These are phyloP conservation scores for Geoglossum glabrum DNA, from an alignment of 495 filamentous ascomycete genomes.

Conservation along the genomic window DNA sequence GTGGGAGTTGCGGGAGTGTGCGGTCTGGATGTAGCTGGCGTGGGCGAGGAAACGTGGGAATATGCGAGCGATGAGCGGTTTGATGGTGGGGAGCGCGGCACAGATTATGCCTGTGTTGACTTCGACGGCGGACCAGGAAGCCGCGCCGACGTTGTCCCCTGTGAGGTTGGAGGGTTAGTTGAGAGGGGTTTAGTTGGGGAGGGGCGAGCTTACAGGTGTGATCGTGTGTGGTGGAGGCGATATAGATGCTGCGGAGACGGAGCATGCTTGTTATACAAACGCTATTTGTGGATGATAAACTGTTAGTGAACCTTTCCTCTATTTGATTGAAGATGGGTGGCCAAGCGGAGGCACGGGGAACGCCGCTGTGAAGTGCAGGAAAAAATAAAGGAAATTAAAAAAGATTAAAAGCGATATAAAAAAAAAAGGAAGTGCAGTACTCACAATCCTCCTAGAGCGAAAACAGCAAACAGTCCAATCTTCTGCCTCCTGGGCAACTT, in stretches of 20 bases:
- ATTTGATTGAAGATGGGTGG: no score
- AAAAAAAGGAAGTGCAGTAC: slow-evolving; percentile 7
- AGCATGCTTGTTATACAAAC: slow-evolving; percentile 17
- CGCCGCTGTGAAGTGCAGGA: no score
- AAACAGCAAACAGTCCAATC: slow-evolving; percentile 29
- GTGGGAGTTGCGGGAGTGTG: not conserved
- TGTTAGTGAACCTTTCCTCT: no score
- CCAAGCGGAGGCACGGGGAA: no score
- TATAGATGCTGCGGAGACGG: slow-evolving; percentile 15
- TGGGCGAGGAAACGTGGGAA: slow-evolving; percentile 11
- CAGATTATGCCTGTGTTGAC: slow-evolving; percentile 21
- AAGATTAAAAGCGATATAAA: slow-evolving; percentile 1
- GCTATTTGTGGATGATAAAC: not conserved
- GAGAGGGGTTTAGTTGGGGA: not conserved
- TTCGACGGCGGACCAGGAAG: slow-evolving; percentile 19
- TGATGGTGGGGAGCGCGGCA: slow-evolving; percentile 17
- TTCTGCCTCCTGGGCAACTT: slow-evolving; percentile 32
- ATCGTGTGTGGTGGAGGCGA: slow-evolving; percentile 11
- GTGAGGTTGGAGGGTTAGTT: not conserved
- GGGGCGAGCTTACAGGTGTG: slow-evolving; percentile 3
- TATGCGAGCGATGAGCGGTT: slow-evolving; percentile 12
- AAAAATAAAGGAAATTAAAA: slow-evolving; percentile 6
- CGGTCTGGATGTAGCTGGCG: not conserved
- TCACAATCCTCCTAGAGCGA: slow-evolving; percentile 31
- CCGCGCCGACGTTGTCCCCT: slow-evolving; percentile 12